Percentiles rank a stretch among this genome's conserved stretches.
phyloP scores from a whole-genome alignment of 495 filamentous ascomycete species.

The Chaetomium cochliodes region DNA sequence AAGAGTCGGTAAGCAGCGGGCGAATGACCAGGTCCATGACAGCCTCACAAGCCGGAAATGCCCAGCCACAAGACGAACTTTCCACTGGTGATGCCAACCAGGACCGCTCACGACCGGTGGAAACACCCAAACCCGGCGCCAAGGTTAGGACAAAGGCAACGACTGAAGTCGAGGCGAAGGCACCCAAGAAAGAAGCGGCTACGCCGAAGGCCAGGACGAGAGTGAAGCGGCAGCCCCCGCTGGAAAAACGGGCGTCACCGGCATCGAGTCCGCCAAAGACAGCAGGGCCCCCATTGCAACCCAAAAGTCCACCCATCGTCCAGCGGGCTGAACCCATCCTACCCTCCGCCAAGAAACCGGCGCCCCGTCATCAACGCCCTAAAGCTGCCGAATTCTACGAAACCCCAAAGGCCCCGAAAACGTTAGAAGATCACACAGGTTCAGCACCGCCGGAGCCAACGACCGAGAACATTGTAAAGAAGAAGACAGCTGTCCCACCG shows the following conservation, averaged over 20 bases:
- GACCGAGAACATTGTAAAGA: too few relatives aligned
- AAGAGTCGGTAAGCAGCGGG: not conserved
- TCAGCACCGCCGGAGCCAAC: too few relatives aligned
- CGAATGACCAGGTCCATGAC: not conserved
- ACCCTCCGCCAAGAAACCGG: not conserved
- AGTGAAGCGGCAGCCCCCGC: not conserved
- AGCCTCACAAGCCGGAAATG: not conserved
- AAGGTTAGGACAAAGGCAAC: not conserved
- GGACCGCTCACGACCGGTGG: not conserved
- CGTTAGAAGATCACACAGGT: too few relatives aligned
- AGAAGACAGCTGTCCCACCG: too few relatives aligned
- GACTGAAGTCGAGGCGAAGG: not conserved
- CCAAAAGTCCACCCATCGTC: too few relatives aligned
- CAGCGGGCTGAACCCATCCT: not conserved
- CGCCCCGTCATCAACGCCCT: not conserved
- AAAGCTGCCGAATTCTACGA: constrained; percentile 6
- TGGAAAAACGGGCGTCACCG: not conserved
- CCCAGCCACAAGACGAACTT: not conserved
- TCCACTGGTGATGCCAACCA: too few relatives aligned
- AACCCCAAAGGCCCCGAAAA: not conserved
- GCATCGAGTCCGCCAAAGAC: too few relatives aligned
- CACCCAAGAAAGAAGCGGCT: not conserved
- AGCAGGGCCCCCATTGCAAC: not conserved
- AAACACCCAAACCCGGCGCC: not conserved
- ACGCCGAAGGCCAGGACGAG: not conserved